Conservation (phyloP, 768 basidiomycete species). For the Lactifluus echinatus region DNA sequence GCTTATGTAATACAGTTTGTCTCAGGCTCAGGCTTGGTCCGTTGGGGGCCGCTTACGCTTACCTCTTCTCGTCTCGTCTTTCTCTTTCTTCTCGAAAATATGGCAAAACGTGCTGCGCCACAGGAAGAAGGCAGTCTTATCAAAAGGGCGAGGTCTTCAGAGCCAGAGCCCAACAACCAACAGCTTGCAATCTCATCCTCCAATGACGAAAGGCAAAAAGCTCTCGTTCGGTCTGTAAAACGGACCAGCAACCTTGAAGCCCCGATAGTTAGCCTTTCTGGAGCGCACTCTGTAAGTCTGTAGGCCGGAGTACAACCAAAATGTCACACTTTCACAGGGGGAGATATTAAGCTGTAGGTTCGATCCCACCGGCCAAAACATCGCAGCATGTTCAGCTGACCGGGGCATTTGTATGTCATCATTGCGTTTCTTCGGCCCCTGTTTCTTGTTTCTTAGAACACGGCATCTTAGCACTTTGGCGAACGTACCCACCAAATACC, state of each 20-base stretch:
- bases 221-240: constrained; percentile 75
- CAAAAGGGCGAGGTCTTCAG: constrained; percentile 48
- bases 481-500: constrained; percentile 83
- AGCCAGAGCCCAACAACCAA: constrained; percentile 39
- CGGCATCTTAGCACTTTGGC: constrained; percentile 61
- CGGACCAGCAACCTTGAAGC: constrained; percentile 91
- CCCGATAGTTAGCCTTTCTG: constrained; percentile 85
- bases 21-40: no score
- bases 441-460: neutral
- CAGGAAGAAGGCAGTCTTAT: constrained; percentile 46
- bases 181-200: constrained; percentile 74
- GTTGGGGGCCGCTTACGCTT: no score
- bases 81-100: constrained; percentile 21
- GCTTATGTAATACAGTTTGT: constrained; percentile 13
- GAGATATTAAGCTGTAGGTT: constrained; percentile 92
- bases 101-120: constrained; percentile 69
- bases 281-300: constrained; percentile 71
- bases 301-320: neutral
- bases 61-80: neutral
- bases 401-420: constrained; percentile 71
- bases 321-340: constrained; percentile 33
- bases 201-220: constrained; percentile 65
- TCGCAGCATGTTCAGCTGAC: constrained; percentile 89
- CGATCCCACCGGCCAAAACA: constrained; percentile 87
- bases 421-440: no score